Conservation (phyloP, 1,284 basidiomycete species). For the Agaricales sp. region DNA sequence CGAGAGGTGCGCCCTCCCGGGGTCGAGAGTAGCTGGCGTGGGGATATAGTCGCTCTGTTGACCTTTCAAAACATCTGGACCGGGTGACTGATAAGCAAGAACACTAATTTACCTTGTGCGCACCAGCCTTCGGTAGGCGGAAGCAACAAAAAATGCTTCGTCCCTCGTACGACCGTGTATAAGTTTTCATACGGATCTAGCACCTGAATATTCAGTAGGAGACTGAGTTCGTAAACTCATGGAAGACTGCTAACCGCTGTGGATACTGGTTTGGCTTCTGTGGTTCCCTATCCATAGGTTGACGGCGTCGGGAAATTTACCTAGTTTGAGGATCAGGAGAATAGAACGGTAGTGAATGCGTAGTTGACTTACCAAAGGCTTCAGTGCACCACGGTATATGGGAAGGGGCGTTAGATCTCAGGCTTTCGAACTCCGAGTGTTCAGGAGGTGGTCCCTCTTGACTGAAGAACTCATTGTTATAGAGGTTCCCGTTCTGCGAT, state of each 20-base stretch:
- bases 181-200: slow-evolving; percentile 91
- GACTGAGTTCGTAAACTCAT: neutral
- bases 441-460: slow-evolving; percentile 13
- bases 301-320: slow-evolving; percentile 69
- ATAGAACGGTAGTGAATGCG: neutral
- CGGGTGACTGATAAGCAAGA: no score
- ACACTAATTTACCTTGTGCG: slow-evolving; percentile 48
- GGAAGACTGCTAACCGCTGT: slow-evolving; percentile 49
- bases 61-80: slow-evolving; percentile 6
- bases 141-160: slow-evolving; percentile 77
- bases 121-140: slow-evolving; percentile 84
- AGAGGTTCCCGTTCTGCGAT: slow-evolving; percentile 86
- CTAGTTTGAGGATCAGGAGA: slow-evolving; percentile 24
- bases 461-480: slow-evolving; percentile 34
- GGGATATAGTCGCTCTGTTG: slow-evolving; percentile 63
- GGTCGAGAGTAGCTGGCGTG: slow-evolving; percentile 55
- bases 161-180: slow-evolving; percentile 76
- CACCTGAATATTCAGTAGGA: slow-evolving; percentile 4
- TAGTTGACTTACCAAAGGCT: slow-evolving; percentile 54
- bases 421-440: slow-evolving; percentile 50
- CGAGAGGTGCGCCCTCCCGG: slow-evolving; percentile 23
- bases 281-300: slow-evolving; percentile 86
- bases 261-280: slow-evolving; percentile 72
- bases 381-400: slow-evolving; percentile 69
- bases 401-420: slow-evolving; percentile 53